phyloP scores from a whole-genome alignment of 805 yeast genomes.

The Candida gorgasii region DNA sequence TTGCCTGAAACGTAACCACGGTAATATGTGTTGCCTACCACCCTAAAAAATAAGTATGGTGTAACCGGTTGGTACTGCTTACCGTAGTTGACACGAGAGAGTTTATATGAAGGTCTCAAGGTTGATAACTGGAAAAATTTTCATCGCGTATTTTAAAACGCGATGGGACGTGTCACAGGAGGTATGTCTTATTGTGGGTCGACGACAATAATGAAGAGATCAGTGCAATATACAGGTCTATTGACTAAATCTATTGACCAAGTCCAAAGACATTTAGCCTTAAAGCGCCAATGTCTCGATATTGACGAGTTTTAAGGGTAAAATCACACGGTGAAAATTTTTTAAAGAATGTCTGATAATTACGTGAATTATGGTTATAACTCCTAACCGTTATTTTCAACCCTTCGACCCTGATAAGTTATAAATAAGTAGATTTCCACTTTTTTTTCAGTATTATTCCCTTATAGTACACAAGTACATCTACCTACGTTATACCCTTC shows the following conservation, averaged over 20 bases:
- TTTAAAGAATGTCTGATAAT: constrained; percentile 6
- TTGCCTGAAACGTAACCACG: too few relatives aligned
- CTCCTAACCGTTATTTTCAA: constrained; percentile 9
- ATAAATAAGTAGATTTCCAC: constrained; percentile 4
- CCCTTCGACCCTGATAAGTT: constrained; percentile 7
- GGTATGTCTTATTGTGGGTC: constrained; percentile 5
- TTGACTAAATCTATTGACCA: not conserved
- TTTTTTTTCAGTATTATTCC: not conserved
- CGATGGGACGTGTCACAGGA: constrained; percentile 8
- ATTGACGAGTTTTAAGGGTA: not conserved
- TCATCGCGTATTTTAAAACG: constrained; percentile 8
- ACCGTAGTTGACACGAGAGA: constrained; percentile 2
- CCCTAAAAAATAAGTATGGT: too few relatives aligned
- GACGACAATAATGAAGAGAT: constrained; percentile 4
- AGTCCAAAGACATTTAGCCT: constrained; percentile 3
- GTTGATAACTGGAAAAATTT: constrained; percentile 5
- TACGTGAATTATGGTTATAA: constrained; percentile 6
- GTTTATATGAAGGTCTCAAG: not conserved
- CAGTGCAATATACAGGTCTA: not conserved
- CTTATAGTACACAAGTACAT: not conserved
- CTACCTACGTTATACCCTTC: not conserved
- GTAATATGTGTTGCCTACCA: too few relatives aligned
- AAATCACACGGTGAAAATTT: constrained; percentile 7
- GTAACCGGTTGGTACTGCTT: not conserved
- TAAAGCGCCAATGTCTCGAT: constrained; percentile 1